A percentile compares a stretch with the other conserved stretches of the same genome.
Conservation (phyloP, 345 rosid species). For the Aquilaria yunnanensis region DNA sequence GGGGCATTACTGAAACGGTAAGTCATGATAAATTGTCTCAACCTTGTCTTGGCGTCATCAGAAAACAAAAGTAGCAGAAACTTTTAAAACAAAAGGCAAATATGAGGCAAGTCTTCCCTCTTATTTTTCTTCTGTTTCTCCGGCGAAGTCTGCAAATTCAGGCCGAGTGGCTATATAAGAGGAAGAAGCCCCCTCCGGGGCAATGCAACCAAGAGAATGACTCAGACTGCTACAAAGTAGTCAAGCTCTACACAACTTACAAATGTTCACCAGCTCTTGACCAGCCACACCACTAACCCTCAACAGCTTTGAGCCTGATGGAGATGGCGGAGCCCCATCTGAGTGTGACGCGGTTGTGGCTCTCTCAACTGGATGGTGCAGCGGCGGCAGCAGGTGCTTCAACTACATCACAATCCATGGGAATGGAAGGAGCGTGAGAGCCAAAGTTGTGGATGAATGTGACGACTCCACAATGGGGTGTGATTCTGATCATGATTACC, state of each 20-base stretch:
- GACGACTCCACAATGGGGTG: conserved; percentile 21
- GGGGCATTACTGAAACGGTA: too few relatives aligned
- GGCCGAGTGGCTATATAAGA: conserved; percentile 22
- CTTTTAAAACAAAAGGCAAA: background rate
- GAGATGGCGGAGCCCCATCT: conserved; percentile 22
- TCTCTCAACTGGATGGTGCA: conserved; percentile 33
- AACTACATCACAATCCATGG: conserved; percentile 17
- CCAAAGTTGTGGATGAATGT: conserved; percentile 29
- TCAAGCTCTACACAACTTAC: conserved; percentile 22
- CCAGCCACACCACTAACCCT: conserved; percentile 3
- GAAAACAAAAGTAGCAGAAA: background rate
- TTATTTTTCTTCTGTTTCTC: conserved; percentile 3
- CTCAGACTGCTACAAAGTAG: conserved; percentile 24
- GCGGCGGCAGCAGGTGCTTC: conserved; percentile 14
- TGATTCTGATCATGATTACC: conserved; percentile 19
- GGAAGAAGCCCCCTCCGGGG: conserved; percentile 20
- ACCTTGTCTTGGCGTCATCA: too few relatives aligned
- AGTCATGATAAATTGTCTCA: too few relatives aligned
- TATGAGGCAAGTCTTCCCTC: conserved; percentile 1
- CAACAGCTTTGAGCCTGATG: background rate
- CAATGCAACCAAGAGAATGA: conserved; percentile 22
- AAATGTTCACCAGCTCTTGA: conserved; percentile 6
- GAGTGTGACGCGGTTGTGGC: conserved; percentile 31
- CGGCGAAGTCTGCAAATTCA: background rate
- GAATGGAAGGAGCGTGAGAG: conserved; percentile 15